A percentile compares a stretch with the other conserved stretches of the same genome.
phyloP scores from a whole-genome alignment of 2,329 filamentous ascomycete genomes.

The Ceratocystis papillata region DNA sequence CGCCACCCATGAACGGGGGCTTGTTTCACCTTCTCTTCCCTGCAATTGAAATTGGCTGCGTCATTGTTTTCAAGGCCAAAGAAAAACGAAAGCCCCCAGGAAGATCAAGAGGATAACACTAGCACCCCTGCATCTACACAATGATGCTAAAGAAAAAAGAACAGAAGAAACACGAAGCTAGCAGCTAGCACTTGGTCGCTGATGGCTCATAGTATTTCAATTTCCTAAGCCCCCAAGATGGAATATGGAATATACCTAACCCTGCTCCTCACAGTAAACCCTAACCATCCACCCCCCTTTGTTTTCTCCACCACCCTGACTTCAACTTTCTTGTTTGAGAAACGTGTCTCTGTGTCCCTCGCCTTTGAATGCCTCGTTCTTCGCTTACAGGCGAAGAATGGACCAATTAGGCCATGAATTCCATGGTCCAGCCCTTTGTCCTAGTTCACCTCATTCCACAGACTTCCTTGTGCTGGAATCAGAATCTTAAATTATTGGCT shows the following conservation, averaged over 20 bases:
- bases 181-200: neutral
- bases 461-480: too few species aligned
- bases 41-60: neutral
- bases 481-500: too few species aligned
- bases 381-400: conserved; percentile 2
- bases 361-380: neutral
- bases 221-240: neutral
- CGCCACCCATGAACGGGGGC: neutral
- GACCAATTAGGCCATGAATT: neutral
- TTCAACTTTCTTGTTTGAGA: neutral
- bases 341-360: neutral
- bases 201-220: neutral
- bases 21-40: neutral
- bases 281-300: neutral
- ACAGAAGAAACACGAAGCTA: neutral
- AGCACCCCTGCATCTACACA: neutral
- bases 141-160: neutral
- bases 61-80: neutral
- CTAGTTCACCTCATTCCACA: neutral
- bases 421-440: neutral
- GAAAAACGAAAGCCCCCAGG: neutral
- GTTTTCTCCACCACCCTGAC: neutral
- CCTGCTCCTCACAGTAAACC: neutral
- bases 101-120: neutral
- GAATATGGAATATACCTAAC: neutral